Conservation (phyloP, 176 grass and related monocot species). For the Oryza longistaminata region DNA sequence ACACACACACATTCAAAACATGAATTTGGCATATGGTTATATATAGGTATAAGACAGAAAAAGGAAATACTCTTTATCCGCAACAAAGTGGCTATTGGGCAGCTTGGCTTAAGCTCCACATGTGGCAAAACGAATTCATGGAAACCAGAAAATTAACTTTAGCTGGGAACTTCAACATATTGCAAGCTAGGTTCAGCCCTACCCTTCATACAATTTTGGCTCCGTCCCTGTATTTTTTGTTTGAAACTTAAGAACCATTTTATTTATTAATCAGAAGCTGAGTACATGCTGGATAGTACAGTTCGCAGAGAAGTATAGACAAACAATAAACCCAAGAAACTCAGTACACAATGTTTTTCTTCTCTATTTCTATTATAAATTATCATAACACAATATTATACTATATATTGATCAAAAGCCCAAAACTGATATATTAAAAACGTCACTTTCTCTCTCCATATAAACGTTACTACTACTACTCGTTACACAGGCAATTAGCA, state of each 20-base stretch:
- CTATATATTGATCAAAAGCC: background rate
- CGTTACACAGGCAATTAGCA: background rate
- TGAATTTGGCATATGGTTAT: background rate
- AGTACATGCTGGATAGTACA: too few relatives aligned
- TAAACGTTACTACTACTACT: background rate
- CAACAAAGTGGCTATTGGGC: background rate
- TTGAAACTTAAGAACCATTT: too few relatives aligned
- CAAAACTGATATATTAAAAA: background rate
- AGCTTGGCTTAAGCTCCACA: too few relatives aligned
- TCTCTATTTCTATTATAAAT: background rate
- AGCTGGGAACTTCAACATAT: too few relatives aligned
- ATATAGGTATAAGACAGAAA: background rate
- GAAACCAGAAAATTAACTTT: too few relatives aligned
- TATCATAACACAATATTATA: background rate
- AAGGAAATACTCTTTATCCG: background rate
- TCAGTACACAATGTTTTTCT: background rate
- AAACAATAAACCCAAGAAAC: background rate
- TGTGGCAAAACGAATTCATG: too few relatives aligned
- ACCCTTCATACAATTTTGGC: too few relatives aligned
- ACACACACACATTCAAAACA: background rate
- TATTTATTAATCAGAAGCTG: too few relatives aligned
- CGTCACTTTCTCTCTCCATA: background rate
- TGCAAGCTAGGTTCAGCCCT: too few relatives aligned
- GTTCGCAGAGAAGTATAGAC: background rate
- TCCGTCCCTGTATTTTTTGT: too few relatives aligned